Conservation (phyloP, 768 basidiomycete species). For the Galerina sulciceps region DNA sequence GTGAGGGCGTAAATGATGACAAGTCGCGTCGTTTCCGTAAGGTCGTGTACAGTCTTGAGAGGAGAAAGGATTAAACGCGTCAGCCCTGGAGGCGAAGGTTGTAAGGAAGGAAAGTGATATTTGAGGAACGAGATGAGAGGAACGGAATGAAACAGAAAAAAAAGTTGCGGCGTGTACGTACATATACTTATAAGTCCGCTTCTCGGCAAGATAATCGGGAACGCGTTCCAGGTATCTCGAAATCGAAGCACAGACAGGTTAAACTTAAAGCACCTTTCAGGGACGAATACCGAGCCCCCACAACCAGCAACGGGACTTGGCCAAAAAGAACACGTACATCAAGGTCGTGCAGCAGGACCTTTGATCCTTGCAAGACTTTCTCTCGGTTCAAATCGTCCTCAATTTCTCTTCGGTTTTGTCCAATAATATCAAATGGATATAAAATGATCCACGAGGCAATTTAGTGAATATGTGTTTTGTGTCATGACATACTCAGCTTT, state of each 20-base stretch:
- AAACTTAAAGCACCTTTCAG: constrained; percentile 7
- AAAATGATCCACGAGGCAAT: constrained; percentile 24
- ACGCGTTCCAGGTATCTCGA: constrained; percentile 3
- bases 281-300: constrained; percentile 2
- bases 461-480: constrained; percentile 4
- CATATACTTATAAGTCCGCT: constrained; percentile 26
- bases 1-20: constrained; percentile 3
- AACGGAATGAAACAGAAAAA: constrained; percentile 17
- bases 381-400: not conserved
- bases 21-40: constrained; percentile 7
- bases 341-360: not conserved
- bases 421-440: constrained; percentile 19
- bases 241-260: constrained; percentile 4
- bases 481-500: not conserved
- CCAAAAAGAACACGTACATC: not conserved
- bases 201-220: constrained; percentile 29
- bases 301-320: not conserved
- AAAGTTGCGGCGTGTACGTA: constrained; percentile 19
- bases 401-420: not conserved
- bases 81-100: not conserved
- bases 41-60: constrained; percentile 15
- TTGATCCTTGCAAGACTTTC: constrained; percentile 1
- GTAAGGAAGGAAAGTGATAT: not conserved
- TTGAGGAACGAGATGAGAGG: constrained; percentile 14
- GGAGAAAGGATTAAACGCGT: constrained; percentile 1